Evolutionary conservation across 345 rosid species (phyloP), one percentile per base, ranked within the genome.

Genomic region (Aethionema arabicum): DNA sequence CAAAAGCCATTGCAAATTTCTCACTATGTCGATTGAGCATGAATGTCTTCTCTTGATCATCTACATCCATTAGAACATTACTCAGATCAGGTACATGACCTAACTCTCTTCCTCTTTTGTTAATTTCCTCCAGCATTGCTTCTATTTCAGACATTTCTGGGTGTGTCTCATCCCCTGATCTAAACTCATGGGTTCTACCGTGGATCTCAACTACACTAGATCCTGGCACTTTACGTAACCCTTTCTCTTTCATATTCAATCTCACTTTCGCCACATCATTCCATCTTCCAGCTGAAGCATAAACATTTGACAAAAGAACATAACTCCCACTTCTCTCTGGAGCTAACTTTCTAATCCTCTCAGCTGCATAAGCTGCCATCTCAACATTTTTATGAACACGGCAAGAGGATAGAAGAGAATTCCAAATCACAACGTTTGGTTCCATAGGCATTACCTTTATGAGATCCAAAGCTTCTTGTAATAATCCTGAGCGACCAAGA

Each of bases 371-470:
- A 15, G 70, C 57, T 3, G 89, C 87, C 60, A 81, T 72, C 32
- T 79, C 75, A 30, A 77, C 76, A 12, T 78, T 80, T 31, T 77
- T 72, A 45, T 82, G 82, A 54, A 44, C 75, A 52, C 84, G 75
- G 53, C 89, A 81, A 51, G 87, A 79, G n/a, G 89, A 79, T 66
- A 83, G 58, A 53, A 83, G 80, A 27, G 89, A 72, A 39, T 80
- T 68, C 89, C 87, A 86, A 33, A 86, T 83, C 64, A 86, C 86
- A 56, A 76, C 87, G 60, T 86, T 83, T 16, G 89, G 85, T 64
- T 82, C 76, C 63, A 75, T 27, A 31, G 80, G 89, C 89, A 86
- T 80, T 59, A 59, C 35, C 52, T 80, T 59, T 60, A 82, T 77
- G 53, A 83, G 70, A 32, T 68, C 72, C 15, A 79, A 43, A 12